Evolutionary conservation across 2,329 filamentous ascomycete genomes (phyloP).

Genomic region (Fusarium lateritium): DNA sequence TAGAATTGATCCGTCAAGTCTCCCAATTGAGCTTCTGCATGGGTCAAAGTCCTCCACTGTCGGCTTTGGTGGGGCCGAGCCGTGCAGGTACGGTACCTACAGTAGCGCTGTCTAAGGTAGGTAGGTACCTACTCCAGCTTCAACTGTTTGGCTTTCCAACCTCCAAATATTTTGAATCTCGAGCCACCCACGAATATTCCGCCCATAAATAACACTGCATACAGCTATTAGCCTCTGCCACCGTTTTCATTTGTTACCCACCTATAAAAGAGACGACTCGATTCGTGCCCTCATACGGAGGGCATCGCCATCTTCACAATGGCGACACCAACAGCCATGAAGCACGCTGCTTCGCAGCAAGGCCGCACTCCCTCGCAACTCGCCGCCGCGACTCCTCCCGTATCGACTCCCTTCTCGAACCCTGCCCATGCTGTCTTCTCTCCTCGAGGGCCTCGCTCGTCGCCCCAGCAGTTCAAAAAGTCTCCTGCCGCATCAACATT

Average conservation of each 20-base stretch:
- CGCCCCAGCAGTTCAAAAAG: constrained; percentile 75
- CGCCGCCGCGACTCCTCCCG: constrained; percentile 73
- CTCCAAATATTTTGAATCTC: constrained; percentile 5
- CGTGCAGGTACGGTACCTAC: constrained; percentile 23
- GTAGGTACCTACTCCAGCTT: too few species aligned
- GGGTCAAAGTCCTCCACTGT: constrained; percentile 28
- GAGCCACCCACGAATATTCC: background rate
- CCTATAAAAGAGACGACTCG: constrained; percentile 2
- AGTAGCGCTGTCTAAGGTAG: too few species aligned
- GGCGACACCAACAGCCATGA: constrained; percentile 67
- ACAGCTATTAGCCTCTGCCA: too few species aligned
- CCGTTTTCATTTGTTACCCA: background rate
- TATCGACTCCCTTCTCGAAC: constrained; percentile 76
- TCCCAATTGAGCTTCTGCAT: background rate
- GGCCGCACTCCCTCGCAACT: constrained; percentile 66
- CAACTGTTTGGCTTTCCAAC: constrained; percentile 25
- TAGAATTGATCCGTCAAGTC: too few species aligned
- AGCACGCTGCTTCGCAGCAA: constrained; percentile 61
- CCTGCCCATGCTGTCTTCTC: constrained; percentile 71
- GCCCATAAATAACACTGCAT: background rate
- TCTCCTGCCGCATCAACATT: constrained; percentile 70
- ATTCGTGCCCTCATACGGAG: constrained; percentile 30
- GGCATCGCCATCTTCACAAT: constrained; percentile 51
- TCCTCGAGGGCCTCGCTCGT: constrained; percentile 70
- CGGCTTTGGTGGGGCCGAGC: constrained; percentile 42